Evolutionary conservation across 768 basidiomycete genomes (phyloP), one percentile per base, ranked within the genome.

Genomic region (Lactarius hengduanensis): DNA sequence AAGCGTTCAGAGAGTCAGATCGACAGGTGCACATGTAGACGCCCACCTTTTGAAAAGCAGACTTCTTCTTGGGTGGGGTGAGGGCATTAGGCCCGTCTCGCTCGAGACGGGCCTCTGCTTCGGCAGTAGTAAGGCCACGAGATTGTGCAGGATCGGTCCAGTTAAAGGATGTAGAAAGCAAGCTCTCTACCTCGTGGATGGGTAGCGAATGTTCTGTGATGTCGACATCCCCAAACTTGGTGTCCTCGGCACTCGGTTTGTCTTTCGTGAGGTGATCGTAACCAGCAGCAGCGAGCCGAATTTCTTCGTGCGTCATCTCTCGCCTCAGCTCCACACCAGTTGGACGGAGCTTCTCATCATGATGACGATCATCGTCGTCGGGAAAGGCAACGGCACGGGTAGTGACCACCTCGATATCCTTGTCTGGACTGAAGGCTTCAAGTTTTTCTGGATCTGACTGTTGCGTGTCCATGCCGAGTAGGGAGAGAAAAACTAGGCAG

Each of bases 1-100:
- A 57, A 64, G 56, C 64, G 36, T 50, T 63, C 47, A 50, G 57
- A 61, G 15, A 36, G 22, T 16, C 34, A 26, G 9, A 53, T 15
- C 16, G 26, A 28, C 38, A 63, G 15, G 63, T 22, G 13, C 16
- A 16, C 41, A 11, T 30, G 26, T 28, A 34, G 47, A 63, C 55
- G 68, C 75, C 41, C 59, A 87, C 88, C 83, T 87, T 87, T 71
- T 83, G 80, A 15, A 87, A 71, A 41, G 86, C 84, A 50, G 85
- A 86, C 71, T 86, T 86, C 74, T 86, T 88, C 75, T 82, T 83
- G 0, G 87, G 86, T 28, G 87, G 88, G 7, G 87, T 88, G 57
- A 89, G 80, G 45, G 87, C 71, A 72, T 89, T 89, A 30, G 74
- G 82, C 0, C 88, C 88, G 73, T 88, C 82, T 28, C 79, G 78